Evolutionary conservation across 176 grass and related monocot species (phyloP), one percentile per base, ranked within the genome.

Genomic region (Secale cereale): DNA sequence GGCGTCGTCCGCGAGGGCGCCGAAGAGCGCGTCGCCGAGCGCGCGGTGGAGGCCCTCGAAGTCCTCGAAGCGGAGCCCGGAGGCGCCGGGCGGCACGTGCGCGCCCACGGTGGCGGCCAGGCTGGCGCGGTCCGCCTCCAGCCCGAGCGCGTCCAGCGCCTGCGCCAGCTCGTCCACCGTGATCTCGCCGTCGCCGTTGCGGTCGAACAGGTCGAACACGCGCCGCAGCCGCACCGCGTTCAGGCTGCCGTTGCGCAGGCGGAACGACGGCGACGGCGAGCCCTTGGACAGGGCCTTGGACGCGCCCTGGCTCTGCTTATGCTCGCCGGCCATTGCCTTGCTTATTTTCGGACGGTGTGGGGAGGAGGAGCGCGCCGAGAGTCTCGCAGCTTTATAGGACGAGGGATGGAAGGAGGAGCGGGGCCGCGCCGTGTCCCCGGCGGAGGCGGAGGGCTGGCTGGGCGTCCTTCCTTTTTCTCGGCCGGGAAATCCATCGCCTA

Each of bases 181-280:
- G 87, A 94, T 94, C 87, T 94, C 85, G 28, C 89, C 92, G 89
- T 94, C 89, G 89, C 89, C 85, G 87, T 94, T 92, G 74, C 80
- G 84, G 89, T 94, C 92, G 89, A 94, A 94, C 8, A 94, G 62
- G 89, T 94, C 92, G 89, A 94, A 94, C n/a, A 94, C 74, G 48
- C 92, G 87, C 2, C 87, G 92, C 5, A 91, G 92, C 4, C 89
- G 92, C 29, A 94, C 78, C 30, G 87, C 79, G 89, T 94, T 94
- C 6, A 94, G 89, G 92, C 89, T 91, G 23, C 85, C 84, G 78
- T 88, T 94, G 25, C 92, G 92, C 20, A 94, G 92, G 2, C 92
- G 92, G 92, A 91, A 94, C 65, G 92, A 94, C 59, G 92, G 74
- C 71, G 89, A 91, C 3, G 87, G 85, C 4, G 70, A 25, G 70